Conservation (phyloP, 2,329 filamentous ascomycete genomes). For the Aschersonia sp. region DNA sequence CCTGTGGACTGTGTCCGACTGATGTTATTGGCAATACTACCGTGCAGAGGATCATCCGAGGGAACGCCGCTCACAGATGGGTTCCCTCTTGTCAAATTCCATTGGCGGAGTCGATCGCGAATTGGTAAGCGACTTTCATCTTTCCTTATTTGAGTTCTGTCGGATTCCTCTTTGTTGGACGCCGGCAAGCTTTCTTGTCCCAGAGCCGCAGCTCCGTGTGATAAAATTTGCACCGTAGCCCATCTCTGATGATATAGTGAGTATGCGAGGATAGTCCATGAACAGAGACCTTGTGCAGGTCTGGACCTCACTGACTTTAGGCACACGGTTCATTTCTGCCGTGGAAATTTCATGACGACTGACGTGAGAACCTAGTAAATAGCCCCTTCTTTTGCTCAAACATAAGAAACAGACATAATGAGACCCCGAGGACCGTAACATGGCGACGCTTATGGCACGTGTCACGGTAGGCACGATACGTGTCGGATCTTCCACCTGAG, state of each 20-base stretch:
- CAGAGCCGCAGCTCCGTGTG: background rate
- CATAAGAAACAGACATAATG: too few relatives aligned
- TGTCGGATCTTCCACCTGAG: too few relatives aligned
- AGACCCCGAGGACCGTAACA: too few relatives aligned
- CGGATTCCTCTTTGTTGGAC: background rate
- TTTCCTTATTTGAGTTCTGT: background rate
- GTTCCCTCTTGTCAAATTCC: slow-evolving; percentile 20
- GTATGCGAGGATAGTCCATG: background rate
- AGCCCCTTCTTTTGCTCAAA: too few relatives aligned
- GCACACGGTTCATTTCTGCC: too few relatives aligned
- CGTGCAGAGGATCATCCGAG: slow-evolving; percentile 12
- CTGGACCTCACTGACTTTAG: too few relatives aligned
- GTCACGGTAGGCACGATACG: too few relatives aligned
- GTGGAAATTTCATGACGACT: too few relatives aligned
- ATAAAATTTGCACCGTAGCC: slow-evolving; percentile 4
- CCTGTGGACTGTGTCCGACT: slow-evolving; percentile 19
- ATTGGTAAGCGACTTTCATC: slow-evolving; percentile 13
- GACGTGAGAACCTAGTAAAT: too few relatives aligned
- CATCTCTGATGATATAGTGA: slow-evolving; percentile 4
- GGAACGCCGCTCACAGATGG: slow-evolving; percentile 7
- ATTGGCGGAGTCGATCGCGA: slow-evolving; percentile 25
- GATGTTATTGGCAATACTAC: slow-evolving; percentile 15
- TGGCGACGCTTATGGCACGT: too few relatives aligned
- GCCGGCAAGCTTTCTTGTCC: background rate
- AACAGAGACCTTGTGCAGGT: too few relatives aligned